Conservation (phyloP, 129 eudicot species). For the Heracleum sosnowskyi region DNA sequence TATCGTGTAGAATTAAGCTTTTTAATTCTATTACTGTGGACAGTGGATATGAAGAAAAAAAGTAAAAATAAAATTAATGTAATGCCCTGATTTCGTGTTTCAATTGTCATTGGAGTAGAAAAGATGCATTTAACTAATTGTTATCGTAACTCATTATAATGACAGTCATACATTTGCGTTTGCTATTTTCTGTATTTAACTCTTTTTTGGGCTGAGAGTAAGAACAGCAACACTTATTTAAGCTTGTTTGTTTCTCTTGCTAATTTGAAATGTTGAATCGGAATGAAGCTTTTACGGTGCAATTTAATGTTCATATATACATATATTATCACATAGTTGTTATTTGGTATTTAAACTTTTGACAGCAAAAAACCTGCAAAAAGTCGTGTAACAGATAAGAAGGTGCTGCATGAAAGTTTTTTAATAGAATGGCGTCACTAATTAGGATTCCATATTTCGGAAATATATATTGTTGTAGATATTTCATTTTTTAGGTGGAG, state of each 20-base stretch:
- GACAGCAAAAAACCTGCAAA: background rate
- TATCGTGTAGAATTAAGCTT: too few species aligned
- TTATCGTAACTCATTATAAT: background rate
- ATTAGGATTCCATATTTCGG: background rate
- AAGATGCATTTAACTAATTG: background rate
- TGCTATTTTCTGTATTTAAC: background rate
- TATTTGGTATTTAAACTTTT: too few species aligned
- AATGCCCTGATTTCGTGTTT: background rate
- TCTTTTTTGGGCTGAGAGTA: background rate
- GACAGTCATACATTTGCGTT: background rate
- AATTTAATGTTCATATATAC: background rate
- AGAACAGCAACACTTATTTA: background rate
- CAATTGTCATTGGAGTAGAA: background rate
- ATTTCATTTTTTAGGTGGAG: background rate
- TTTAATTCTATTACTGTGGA: too few species aligned
- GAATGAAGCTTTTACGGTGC: background rate
- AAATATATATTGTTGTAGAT: background rate
- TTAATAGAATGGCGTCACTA: background rate
- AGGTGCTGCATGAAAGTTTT: background rate
- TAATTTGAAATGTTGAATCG: background rate
- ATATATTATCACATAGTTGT: too few species aligned
- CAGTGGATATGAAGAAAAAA: too few species aligned
- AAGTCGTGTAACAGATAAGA: background rate
- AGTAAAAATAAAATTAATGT: too few species aligned
- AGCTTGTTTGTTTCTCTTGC: background rate